Evolutionary conservation across 805 yeast species (phyloP).

Genomic region (Candida taoyuanica): DNA sequence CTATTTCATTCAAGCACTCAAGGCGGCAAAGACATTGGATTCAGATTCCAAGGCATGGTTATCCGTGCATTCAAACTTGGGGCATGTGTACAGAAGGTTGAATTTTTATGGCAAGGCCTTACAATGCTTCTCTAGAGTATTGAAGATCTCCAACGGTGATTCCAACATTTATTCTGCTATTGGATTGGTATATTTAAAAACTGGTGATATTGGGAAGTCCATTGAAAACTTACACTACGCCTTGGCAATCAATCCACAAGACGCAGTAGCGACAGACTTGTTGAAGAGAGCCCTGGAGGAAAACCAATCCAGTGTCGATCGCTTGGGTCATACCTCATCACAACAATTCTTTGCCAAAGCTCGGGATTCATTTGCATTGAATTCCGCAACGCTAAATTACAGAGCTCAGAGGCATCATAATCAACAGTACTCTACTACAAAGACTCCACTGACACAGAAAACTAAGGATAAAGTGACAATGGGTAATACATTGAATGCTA

Average conservation of each 20-base stretch:
- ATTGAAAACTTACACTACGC: conserved; percentile 78
- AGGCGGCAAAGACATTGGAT: conserved; percentile 61
- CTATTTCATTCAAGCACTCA: conserved; percentile 64
- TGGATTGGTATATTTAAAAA: conserved; percentile 74
- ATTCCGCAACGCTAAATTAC: conserved; percentile 27
- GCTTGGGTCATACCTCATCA: background rate
- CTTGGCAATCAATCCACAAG: conserved; percentile 70
- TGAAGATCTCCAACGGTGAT: conserved; percentile 64
- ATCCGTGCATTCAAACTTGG: conserved; percentile 80
- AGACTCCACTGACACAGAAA: conserved; percentile 28
- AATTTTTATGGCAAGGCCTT: conserved; percentile 63
- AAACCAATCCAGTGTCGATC: conserved; percentile 31
- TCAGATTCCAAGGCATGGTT: conserved; percentile 81
- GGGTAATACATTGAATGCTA: conserved; percentile 15
- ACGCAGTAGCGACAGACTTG: conserved; percentile 80
- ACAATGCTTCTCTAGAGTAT: conserved; percentile 69
- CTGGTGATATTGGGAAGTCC: conserved; percentile 60
- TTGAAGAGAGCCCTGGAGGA: conserved; percentile 72
- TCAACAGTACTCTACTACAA: conserved; percentile 10
- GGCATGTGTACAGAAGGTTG: conserved; percentile 77
- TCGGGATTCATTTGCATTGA: conserved; percentile 25
- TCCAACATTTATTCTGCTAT: conserved; percentile 76
- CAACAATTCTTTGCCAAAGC: conserved; percentile 28
- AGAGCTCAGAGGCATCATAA: conserved; percentile 4
- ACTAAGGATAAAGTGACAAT: background rate